Evolutionary conservation across 768 basidiomycete genomes (phyloP).

Genomic region (Serendipita sp.): DNA sequence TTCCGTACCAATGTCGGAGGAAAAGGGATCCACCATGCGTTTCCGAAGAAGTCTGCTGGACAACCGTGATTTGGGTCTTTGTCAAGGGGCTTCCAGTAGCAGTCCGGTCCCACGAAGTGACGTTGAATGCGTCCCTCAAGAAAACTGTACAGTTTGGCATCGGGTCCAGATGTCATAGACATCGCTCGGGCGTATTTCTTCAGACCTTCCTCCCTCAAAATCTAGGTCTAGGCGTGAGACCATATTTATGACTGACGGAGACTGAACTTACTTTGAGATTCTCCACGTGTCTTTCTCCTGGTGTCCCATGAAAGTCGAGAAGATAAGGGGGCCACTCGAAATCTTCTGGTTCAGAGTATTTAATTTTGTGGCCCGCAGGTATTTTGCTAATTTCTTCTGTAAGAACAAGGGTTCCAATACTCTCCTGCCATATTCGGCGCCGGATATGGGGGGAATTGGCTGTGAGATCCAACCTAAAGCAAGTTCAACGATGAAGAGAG

Average conservation of each 20-base stretch:
- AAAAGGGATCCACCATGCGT: slow-evolving; percentile 68
- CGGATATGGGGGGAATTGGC: slow-evolving; percentile 40
- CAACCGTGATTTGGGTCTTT: slow-evolving; percentile 13
- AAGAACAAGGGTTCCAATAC: slow-evolving; percentile 47
- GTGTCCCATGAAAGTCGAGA: slow-evolving; percentile 41
- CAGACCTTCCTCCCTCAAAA: slow-evolving; percentile 53
- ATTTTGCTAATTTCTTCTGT: slow-evolving; percentile 43
- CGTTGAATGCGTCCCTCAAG: slow-evolving; percentile 38
- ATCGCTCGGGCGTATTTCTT: slow-evolving; percentile 37
- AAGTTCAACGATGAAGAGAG: not conserved
- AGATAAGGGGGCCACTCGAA: slow-evolving; percentile 53
- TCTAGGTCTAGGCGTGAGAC: slow-evolving; percentile 24
- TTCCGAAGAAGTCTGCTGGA: slow-evolving; percentile 45
- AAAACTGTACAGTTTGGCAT: slow-evolving; percentile 28
- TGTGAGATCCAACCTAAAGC: slow-evolving; percentile 38
- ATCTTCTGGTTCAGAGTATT: slow-evolving; percentile 39
- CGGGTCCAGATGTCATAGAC: slow-evolving; percentile 28
- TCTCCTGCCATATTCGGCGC: slow-evolving; percentile 68
- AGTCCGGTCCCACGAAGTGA: slow-evolving; percentile 52
- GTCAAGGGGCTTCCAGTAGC: slow-evolving; percentile 35
- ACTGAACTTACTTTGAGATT: slow-evolving; percentile 46
- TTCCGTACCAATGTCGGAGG: slow-evolving; percentile 43
- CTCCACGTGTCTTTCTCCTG: slow-evolving; percentile 57
- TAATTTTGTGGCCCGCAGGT: slow-evolving; percentile 37
- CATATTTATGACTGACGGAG: not conserved